Conservation (phyloP, 2,329 filamentous ascomycete species). For the Colletotrichum eleusines region DNA sequence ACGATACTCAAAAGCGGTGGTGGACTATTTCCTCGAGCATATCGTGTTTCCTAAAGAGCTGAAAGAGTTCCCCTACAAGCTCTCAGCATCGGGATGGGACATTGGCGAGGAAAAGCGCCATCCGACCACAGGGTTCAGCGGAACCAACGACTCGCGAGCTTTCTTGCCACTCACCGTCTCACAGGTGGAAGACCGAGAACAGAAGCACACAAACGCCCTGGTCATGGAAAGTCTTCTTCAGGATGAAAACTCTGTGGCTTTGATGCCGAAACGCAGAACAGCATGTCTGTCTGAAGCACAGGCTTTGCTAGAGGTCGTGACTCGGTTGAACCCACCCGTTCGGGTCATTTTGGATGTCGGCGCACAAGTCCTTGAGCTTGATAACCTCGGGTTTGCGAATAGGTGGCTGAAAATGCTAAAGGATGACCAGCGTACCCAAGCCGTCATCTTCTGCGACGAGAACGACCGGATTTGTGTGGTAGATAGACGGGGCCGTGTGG, state of each 20-base stretch:
- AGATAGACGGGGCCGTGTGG: constrained; percentile 58
- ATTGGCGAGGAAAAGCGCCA: constrained; percentile 61
- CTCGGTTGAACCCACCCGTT: constrained; percentile 52
- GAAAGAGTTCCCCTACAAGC: constrained; percentile 72
- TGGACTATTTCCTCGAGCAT: constrained; percentile 73
- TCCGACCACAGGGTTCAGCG: constrained; percentile 75
- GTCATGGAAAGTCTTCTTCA: constrained; percentile 71
- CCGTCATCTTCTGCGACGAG: constrained; percentile 69
- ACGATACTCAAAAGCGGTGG: constrained; percentile 61
- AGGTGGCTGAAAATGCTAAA: constrained; percentile 61
- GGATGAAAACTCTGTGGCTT: constrained; percentile 60
- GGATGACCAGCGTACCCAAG: constrained; percentile 49
- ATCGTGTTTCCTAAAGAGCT: constrained; percentile 72
- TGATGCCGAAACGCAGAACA: constrained; percentile 44
- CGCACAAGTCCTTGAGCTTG: constrained; percentile 74
- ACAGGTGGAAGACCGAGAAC: constrained; percentile 66
- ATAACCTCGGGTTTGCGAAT: constrained; percentile 65
- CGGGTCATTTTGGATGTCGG: constrained; percentile 78
- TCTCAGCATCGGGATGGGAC: constrained; percentile 77
- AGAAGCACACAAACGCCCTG: constrained; percentile 75
- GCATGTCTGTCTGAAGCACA: constrained; percentile 52
- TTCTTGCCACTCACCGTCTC: constrained; percentile 67
- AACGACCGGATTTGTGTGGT: constrained; percentile 67
- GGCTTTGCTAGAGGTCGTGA: constrained; percentile 62
- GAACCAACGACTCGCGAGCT: constrained; percentile 73